Percentiles rank a stretch among this genome's conserved stretches.
These are phyloP conservation scores for Emergomyces pasteurianus DNA, from an alignment of 2,329 filamentous ascomycete species.

Conservation along the genomic window DNA sequence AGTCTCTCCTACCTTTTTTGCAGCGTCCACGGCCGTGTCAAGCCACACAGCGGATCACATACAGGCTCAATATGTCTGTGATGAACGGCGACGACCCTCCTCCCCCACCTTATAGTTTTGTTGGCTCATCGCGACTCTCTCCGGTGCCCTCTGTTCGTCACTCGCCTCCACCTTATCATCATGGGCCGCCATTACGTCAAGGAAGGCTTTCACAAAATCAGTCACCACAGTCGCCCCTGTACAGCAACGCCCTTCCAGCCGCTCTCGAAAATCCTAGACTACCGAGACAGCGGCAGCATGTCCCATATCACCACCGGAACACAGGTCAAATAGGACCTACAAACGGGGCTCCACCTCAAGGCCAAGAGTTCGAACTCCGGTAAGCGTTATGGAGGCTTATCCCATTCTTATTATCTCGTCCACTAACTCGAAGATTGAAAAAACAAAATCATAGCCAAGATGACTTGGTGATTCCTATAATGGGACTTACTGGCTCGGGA, in stretches of 20 bases:
- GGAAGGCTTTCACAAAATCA: background rate
- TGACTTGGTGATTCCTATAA: conserved; percentile 4
- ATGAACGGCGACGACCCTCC: background rate
- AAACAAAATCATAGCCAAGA: background rate
- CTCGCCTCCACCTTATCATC: background rate
- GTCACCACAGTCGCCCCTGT: too few species aligned
- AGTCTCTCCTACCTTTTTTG: background rate
- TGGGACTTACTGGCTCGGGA: conserved; percentile 8
- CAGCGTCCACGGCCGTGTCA: background rate
- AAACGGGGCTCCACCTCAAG: background rate
- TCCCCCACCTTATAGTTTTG: background rate
- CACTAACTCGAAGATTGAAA: too few species aligned
- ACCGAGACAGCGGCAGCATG: background rate
- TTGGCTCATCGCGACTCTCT: background rate
- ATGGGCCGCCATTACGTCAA: background rate
- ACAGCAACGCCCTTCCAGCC: background rate
- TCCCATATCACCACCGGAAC: background rate
- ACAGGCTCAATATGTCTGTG: background rate
- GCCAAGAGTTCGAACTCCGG: background rate
- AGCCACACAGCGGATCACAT: background rate
- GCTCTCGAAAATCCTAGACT: background rate
- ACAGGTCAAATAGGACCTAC: background rate
- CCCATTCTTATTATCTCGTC: background rate
- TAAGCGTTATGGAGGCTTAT: background rate
- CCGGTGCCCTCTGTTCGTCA: background rate